Evolutionary conservation across 192 early-diverging fungal genomes (phyloP).

Genomic region (Coemansia biformis): DNA sequence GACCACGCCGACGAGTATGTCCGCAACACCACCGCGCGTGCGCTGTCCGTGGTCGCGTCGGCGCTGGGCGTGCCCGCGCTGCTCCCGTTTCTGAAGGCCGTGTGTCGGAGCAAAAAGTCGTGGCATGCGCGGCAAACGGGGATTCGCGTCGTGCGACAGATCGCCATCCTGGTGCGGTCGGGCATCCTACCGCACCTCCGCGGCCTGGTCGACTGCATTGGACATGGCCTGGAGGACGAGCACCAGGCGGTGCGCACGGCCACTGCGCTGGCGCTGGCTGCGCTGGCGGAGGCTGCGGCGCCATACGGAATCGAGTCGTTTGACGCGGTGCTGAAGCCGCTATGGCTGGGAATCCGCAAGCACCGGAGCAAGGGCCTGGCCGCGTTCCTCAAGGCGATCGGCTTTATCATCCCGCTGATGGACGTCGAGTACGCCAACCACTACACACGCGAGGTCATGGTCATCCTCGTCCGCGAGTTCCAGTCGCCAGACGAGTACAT

Average conservation of each 20-base stretch:
- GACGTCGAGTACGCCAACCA: slow-evolving; percentile 90
- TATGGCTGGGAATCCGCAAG: slow-evolving; percentile 89
- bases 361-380: slow-evolving; percentile 95
- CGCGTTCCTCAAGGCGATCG: slow-evolving; percentile 98
- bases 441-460: slow-evolving; percentile 92
- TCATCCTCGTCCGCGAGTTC: slow-evolving; percentile 89
- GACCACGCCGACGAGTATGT: slow-evolving; percentile 98
- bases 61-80: slow-evolving; percentile 92
- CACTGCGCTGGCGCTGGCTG: slow-evolving; percentile 88
- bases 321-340: slow-evolving; percentile 79
- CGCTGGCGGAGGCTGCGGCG: slow-evolving; percentile 92
- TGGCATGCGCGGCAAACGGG: slow-evolving; percentile 99
- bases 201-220: slow-evolving; percentile 86
- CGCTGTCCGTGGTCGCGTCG: slow-evolving; percentile 94
- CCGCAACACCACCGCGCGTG: slow-evolving; percentile 94
- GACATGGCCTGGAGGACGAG: slow-evolving; percentile 88
- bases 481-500: slow-evolving; percentile 97
- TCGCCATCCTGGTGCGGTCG: slow-evolving; percentile 89
- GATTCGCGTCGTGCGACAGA: slow-evolving; percentile 96
- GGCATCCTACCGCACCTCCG: slow-evolving; percentile 93
- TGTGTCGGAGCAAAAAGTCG: slow-evolving; percentile 89
- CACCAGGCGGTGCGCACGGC: slow-evolving; percentile 95
- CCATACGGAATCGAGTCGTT: slow-evolving; percentile 99
- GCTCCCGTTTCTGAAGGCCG: slow-evolving; percentile 92
- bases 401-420: slow-evolving; percentile 97